Conservation (phyloP, 305 asterid species). For the Rubia balearica region DNA sequence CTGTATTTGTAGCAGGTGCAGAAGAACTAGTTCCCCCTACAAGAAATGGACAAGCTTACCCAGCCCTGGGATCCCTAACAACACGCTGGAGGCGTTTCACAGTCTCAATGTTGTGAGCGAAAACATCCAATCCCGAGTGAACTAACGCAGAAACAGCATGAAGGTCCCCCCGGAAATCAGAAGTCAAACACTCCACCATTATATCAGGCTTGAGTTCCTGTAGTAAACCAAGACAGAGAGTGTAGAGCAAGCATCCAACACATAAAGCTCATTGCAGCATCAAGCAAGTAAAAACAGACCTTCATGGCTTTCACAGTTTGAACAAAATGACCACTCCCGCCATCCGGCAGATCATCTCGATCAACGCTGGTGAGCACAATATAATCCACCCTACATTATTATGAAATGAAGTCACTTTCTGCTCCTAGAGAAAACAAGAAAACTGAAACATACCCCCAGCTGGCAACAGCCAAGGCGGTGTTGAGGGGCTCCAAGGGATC, state of each 20-base stretch:
- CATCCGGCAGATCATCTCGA: conserved; percentile 94
- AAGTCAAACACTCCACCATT: conserved; percentile 95
- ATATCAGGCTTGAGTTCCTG: conserved; percentile 82
- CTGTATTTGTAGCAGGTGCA: background rate
- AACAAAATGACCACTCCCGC: conserved; percentile 95
- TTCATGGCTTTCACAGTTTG: conserved; percentile 84
- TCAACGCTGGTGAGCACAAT: conserved; percentile 95
- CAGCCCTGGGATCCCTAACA: conserved; percentile 97
- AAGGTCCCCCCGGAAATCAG: conserved; percentile 91
- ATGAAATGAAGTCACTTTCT: background rate
- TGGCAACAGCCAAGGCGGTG: conserved; percentile 86
- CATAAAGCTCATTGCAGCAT: background rate
- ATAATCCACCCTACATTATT: conserved; percentile 67
- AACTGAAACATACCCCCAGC: conserved; percentile 63
- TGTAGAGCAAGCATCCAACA: background rate
- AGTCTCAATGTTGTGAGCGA: conserved; percentile 91
- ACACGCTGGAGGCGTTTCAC: conserved; percentile 83
- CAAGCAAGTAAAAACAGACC: conserved; percentile 27
- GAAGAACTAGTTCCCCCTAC: background rate
- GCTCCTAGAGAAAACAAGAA: background rate
- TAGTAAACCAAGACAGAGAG: conserved; percentile 8
- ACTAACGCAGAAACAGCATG: conserved; percentile 66
- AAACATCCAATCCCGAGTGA: conserved; percentile 89
- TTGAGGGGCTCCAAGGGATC: conserved; percentile 92
- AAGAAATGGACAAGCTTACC: conserved; percentile 42